Percentiles rank a stretch among this genome's conserved stretches.
phyloP scores from a whole-genome alignment of 345 rosid species.

The Toxicodendron radicans region DNA sequence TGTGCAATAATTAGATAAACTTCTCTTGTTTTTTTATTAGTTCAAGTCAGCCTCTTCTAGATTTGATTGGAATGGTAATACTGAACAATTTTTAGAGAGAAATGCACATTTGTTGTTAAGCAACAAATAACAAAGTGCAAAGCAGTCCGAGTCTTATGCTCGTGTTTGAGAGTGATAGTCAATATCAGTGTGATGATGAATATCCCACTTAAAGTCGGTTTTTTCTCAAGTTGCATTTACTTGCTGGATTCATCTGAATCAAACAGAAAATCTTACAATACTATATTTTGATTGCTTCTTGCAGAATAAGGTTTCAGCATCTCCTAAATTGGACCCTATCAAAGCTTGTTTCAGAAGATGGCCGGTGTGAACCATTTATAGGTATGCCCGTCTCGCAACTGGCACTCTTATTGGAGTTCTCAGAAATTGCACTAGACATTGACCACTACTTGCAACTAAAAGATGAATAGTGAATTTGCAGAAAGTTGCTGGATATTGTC shows the following conservation, averaged over 20 bases:
- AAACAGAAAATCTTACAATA: neutral
- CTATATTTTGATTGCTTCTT: neutral
- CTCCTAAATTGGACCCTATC: neutral
- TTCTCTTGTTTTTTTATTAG: neutral
- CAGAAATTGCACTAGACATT: neutral
- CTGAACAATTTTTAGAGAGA: neutral
- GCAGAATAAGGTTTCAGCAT: constrained; percentile 3
- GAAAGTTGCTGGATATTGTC: neutral
- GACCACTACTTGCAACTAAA: neutral
- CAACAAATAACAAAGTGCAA: too few relatives aligned
- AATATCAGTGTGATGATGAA: neutral
- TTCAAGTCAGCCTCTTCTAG: neutral
- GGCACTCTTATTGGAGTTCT: neutral
- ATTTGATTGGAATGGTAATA: neutral
- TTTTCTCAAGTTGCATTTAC: constrained; percentile 1
- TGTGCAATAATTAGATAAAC: neutral
- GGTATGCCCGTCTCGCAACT: neutral
- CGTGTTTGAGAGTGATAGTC: neutral
- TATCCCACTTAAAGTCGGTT: neutral
- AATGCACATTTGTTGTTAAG: too few relatives aligned
- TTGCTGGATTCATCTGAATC: constrained; percentile 1
- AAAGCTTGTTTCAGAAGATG: neutral
- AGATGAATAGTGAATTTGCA: neutral
- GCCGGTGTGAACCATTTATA: neutral
- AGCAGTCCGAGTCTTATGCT: neutral